Evolutionary conservation across 768 basidiomycete species (phyloP).

Genomic region (Floccularia luteovirens): DNA sequence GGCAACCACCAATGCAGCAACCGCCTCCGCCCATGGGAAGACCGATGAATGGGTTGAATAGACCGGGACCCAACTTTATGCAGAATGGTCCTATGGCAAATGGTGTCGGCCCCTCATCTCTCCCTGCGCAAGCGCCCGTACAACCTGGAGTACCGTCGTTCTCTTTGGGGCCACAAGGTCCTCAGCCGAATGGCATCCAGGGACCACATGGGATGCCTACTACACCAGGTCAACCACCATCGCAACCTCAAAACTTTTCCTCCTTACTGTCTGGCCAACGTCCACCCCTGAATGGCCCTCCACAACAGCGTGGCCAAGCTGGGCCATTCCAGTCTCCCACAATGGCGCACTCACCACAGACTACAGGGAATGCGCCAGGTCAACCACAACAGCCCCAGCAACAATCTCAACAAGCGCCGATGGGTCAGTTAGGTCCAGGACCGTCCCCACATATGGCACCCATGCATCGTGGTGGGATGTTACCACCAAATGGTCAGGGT

Average conservation of each 20-base stretch:
- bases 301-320: not conserved
- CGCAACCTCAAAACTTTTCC: slow-evolving; percentile 21
- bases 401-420: slow-evolving; percentile 26
- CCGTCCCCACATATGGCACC: slow-evolving; percentile 44
- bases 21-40: slow-evolving; percentile 10
- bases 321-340: slow-evolving; percentile 1
- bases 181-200: slow-evolving; percentile 37
- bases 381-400: slow-evolving; percentile 10
- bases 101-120: slow-evolving; percentile 6
- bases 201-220: slow-evolving; percentile 14
- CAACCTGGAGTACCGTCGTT: slow-evolving; percentile 10
- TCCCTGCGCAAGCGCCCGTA: slow-evolving; percentile 9
- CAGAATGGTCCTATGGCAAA: slow-evolving; percentile 15
- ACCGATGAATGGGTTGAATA: slow-evolving; percentile 14
- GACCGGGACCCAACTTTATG: slow-evolving; percentile 4
- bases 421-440: slow-evolving; percentile 38
- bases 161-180: slow-evolving; percentile 7
- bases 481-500: slow-evolving; percentile 35
- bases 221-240: slow-evolving; percentile 17
- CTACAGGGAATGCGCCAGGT: slow-evolving; percentile 6
- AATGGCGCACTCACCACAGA: slow-evolving; percentile 8
- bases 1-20: slow-evolving; percentile 2
- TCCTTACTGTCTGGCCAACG: slow-evolving; percentile 4
- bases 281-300: slow-evolving; percentile 2
- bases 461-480: slow-evolving; percentile 33